A percentile compares a stretch with the other conserved stretches of the same genome.
phyloP scores from a whole-genome alignment of 2,329 filamentous ascomycete genomes.

The Calycina marina region DNA sequence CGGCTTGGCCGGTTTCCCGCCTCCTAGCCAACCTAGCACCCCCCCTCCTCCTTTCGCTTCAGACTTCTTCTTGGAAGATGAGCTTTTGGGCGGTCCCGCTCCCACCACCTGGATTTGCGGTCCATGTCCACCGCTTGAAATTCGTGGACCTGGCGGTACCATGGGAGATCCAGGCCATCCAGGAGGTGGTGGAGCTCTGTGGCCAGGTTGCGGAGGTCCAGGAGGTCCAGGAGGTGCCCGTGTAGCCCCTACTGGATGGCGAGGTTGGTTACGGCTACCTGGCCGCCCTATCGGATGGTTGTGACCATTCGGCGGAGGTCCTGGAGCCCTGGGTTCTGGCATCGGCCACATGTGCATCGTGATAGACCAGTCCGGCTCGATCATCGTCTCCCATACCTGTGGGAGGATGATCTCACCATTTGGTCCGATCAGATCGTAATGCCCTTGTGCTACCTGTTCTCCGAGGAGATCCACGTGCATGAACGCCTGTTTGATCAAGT shows the following conservation, averaged over 20 bases:
- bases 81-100: conserved; percentile 1
- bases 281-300: conserved; percentile 7
- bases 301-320: conserved; percentile 9
- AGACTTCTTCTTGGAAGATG: conserved; percentile 7
- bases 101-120: conserved; percentile 8
- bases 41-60: conserved; percentile 8
- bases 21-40: conserved; percentile 18
- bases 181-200: conserved; percentile 1
- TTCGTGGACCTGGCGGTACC: conserved; percentile 3
- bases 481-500: conserved; percentile 74
- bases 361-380: conserved; percentile 63
- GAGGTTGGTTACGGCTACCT: conserved; percentile 3
- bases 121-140: conserved; percentile 1
- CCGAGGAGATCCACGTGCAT: conserved; percentile 63
- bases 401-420: conserved; percentile 73
- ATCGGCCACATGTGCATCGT: conserved; percentile 56
- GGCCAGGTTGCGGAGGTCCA: conserved; percentile 5
- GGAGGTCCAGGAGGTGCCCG: conserved; percentile 4
- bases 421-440: conserved; percentile 68
- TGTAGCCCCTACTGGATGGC: conserved; percentile 2
- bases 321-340: conserved; percentile 26
- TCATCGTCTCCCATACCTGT: conserved; percentile 65
- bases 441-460: conserved; percentile 60
- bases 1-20: conserved; percentile 14
- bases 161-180: neutral